Evolutionary conservation across 192 early-diverging fungal species (phyloP), one percentile per base, ranked within the genome.

Genomic region (Coemansia sp.): DNA sequence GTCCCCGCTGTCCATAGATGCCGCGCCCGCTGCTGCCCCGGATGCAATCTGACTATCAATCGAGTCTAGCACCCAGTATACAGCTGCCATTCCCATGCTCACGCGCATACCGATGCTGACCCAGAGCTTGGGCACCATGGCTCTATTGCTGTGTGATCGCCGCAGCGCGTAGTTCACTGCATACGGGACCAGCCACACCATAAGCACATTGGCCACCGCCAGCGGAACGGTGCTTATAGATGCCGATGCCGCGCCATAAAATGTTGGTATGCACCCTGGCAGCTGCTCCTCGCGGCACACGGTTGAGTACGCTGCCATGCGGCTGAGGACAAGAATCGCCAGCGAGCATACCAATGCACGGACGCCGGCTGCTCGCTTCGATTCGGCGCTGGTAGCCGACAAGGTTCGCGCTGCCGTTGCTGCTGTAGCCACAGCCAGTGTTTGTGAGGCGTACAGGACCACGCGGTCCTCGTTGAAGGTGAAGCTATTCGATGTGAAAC

Each of bases 231-330:
- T 50, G 38, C 60, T 67, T 25, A 75, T 68, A 3, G 72, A 75
- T 8, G 62, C 65, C 17, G 55, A 56, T 0, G 65, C 69, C 3
- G 82, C 62, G 5, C 83, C 82, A 53, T 94, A 88, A 78, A 87
- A 92, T 10, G 87, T 91, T n/a, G 88, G 85, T 10, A 55, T 62
- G 63, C 95, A 98, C 31, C 80, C 60, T 3, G 85, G 83, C 5
- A 83, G 70, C 72, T 95, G 91, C 51, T 98, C 95, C 52, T 91
- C 90, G 20, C 93, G 86, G 52, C 95, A 98, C 21, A 93, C 82
- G 3, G 86, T 91, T 1, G 82, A 83, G 28, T 80, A 67, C 4
- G 79, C 70, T 5, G 81, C 52, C 4, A 81, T 31, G 2, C 85
- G 62, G 9, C 79, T 85, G 22, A 90, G 49, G 1, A 79, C 75